A percentile compares a stretch with the other conserved stretches of the same genome.
Evolutionary conservation across 768 basidiomycete genomes (phyloP).

Genomic region (Scleroderma citrinum): DNA sequence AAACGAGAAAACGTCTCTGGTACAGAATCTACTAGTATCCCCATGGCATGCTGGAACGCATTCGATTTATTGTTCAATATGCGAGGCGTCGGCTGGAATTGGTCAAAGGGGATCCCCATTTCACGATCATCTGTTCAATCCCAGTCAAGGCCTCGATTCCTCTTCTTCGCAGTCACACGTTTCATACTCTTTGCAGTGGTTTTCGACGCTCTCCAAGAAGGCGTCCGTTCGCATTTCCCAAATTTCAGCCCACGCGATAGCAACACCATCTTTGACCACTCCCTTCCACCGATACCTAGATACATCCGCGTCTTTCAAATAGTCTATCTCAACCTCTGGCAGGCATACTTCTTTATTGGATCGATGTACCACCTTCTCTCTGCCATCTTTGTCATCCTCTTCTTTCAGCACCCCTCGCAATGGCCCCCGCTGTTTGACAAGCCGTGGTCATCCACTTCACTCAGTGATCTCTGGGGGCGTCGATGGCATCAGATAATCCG

Average conservation of each 20-base stretch:
- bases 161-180: slow-evolving; percentile 6
- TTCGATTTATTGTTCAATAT: slow-evolving; percentile 15
- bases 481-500: slow-evolving; percentile 69
- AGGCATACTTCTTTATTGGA: slow-evolving; percentile 42
- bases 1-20: slow-evolving; percentile 5
- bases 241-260: slow-evolving; percentile 31
- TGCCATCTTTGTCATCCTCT: slow-evolving; percentile 36
- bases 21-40: slow-evolving; percentile 1
- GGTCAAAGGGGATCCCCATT: slow-evolving; percentile 9
- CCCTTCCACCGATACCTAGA: slow-evolving; percentile 26
- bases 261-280: slow-evolving; percentile 31
- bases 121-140: slow-evolving; percentile 13
- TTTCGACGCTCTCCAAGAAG: slow-evolving; percentile 7
- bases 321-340: slow-evolving; percentile 36
- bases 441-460: slow-evolving; percentile 53
- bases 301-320: slow-evolving; percentile 38
- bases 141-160: slow-evolving; percentile 12
- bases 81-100: slow-evolving; percentile 26
- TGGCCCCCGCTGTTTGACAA: slow-evolving; percentile 60
- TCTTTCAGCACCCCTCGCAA: slow-evolving; percentile 42
- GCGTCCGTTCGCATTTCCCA: slow-evolving; percentile 29
- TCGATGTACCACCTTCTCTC: slow-evolving; percentile 35
- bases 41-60: slow-evolving; percentile 18
- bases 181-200: slow-evolving; percentile 4
- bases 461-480: slow-evolving; percentile 55